Evolutionary conservation across 1,284 basidiomycete species (phyloP), one percentile per base, ranked within the genome.

Genomic region (Trichosporon asahii): DNA sequence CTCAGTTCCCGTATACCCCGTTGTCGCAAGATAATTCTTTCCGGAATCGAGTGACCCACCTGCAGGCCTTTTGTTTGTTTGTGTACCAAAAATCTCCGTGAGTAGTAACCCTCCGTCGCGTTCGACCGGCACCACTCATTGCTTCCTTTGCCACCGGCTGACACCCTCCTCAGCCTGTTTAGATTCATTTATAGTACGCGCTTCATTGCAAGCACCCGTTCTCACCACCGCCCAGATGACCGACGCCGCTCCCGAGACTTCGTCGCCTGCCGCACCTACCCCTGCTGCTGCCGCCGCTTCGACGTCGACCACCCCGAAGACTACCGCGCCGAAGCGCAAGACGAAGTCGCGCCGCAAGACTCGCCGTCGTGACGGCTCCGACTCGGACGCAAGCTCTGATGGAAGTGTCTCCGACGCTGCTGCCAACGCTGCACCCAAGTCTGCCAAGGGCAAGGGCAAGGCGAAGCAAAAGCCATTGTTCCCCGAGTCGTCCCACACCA

Each of bases 401-500:
- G 65, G 64, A 21, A 66, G 60, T 64, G 63, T 33, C 15, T 65
- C 66, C 25, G 72, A 70, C 37, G 55, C 37, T 8, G 46, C 29
- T 15, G 27, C 25, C 25, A 44, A 23, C 31, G 66, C 18, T 2
- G 15, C 40, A 6, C 35, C 49, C n/a, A 57, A 49, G 11, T 31
- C 29, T 7, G 23, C 61, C 6, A 18, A 60, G 25, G n/a, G 23
- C 21, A 61, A 44, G 15, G 33, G 57, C 23, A 35, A 25, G 33
- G 25, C 67, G 6, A 35, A 46, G 23, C 46, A 21, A 35, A 44
- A 27, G 14, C 63, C 78, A 1, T 68, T 74, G 4, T 78, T 79
- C 65, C 70, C 74, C 21, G 76, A 78, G 69, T 70, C 66, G 15
- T 66, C 27, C 12, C 73, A 74, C n/a, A 74, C 77, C 0, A 78